Conservation (phyloP, 2,329 filamentous ascomycete genomes). For the Curvularia eragrostidis region DNA sequence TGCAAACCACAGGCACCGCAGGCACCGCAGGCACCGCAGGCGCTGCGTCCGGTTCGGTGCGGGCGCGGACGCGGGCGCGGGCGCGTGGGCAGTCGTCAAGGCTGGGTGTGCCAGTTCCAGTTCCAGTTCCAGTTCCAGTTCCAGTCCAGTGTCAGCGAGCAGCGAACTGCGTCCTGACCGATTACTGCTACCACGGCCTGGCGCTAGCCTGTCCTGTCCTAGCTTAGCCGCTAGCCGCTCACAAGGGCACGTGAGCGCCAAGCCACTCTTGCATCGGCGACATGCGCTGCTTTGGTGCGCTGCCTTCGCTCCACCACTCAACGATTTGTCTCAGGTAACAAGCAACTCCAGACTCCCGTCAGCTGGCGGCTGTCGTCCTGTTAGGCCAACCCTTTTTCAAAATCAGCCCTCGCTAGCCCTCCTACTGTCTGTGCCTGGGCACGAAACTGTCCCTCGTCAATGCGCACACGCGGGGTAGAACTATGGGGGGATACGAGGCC, state of each 20-base stretch:
- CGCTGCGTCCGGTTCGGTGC: too few relatives aligned
- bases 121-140: too few relatives aligned
- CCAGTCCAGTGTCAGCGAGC: conserved; percentile 10
- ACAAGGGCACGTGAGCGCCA: conserved; percentile 36
- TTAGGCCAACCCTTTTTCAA: conserved; percentile 26
- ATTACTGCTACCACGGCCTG: conserved; percentile 22
- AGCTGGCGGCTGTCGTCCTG: conserved; percentile 30
- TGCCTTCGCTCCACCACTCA: conserved; percentile 34
- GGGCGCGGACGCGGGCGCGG: too few relatives aligned
- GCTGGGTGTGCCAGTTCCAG: too few relatives aligned
- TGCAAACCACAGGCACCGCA: too few relatives aligned
- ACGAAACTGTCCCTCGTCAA: conserved; percentile 16
- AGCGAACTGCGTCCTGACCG: conserved; percentile 27
- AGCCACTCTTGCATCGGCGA: conserved; percentile 43
- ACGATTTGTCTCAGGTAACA: conserved; percentile 40
- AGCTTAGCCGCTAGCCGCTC: conserved; percentile 13
- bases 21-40: too few relatives aligned
- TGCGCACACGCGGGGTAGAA: conserved; percentile 28
- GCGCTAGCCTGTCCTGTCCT: too few relatives aligned
- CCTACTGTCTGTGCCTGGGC: conserved; percentile 28
- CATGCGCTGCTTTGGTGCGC: conserved; percentile 36
- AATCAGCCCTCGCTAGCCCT: conserved; percentile 18
- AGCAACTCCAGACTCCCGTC: conserved; percentile 30
- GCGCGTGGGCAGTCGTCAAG: neutral
- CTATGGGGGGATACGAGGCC: conserved; percentile 23